Conservation (phyloP, 1,284 basidiomycete genomes). For the Moesziomyces aphidis region DNA sequence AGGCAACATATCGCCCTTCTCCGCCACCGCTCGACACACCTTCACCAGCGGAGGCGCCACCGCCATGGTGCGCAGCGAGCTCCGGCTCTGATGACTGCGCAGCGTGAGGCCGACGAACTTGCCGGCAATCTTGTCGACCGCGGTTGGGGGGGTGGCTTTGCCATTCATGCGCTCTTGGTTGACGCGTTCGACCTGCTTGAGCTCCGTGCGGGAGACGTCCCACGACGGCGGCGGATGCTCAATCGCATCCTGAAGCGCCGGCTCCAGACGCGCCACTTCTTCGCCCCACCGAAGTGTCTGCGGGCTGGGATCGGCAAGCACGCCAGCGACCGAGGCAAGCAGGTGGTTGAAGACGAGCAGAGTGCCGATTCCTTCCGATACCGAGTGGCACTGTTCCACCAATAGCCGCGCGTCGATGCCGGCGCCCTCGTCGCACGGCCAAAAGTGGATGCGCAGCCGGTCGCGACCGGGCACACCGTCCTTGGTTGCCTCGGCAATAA, state of each 20-base stretch:
- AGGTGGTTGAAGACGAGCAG: constrained; percentile 26
- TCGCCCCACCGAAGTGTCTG: constrained; percentile 6
- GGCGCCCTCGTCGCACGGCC: background rate
- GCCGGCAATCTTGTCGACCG: constrained; percentile 14
- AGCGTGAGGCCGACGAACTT: constrained; percentile 17
- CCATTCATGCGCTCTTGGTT: constrained; percentile 34
- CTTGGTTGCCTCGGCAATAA: constrained; percentile 1
- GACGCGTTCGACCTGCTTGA: constrained; percentile 12
- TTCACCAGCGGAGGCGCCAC: constrained; percentile 22
- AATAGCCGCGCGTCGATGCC: constrained; percentile 6
- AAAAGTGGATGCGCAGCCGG: constrained; percentile 25
- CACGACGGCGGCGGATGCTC: constrained; percentile 10
- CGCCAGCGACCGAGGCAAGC: constrained; percentile 10
- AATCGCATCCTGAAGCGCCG: constrained; percentile 27
- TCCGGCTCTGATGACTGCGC: background rate
- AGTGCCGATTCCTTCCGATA: constrained; percentile 34
- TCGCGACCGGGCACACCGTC: constrained; percentile 23
- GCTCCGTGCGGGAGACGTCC: constrained; percentile 11
- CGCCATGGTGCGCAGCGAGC: constrained; percentile 3
- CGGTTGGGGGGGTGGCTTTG: constrained; percentile 17
- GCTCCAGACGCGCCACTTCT: constrained; percentile 28
- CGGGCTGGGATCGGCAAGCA: constrained; percentile 4
- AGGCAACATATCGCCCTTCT: constrained; percentile 37
- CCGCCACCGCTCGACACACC: constrained; percentile 21
- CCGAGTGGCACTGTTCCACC: constrained; percentile 31